A percentile compares a stretch with the other conserved stretches of the same genome.
These are phyloP conservation scores for Linnemannia exigua DNA, from an alignment of 192 early-diverging fungal species.

Conservation along the genomic window DNA sequence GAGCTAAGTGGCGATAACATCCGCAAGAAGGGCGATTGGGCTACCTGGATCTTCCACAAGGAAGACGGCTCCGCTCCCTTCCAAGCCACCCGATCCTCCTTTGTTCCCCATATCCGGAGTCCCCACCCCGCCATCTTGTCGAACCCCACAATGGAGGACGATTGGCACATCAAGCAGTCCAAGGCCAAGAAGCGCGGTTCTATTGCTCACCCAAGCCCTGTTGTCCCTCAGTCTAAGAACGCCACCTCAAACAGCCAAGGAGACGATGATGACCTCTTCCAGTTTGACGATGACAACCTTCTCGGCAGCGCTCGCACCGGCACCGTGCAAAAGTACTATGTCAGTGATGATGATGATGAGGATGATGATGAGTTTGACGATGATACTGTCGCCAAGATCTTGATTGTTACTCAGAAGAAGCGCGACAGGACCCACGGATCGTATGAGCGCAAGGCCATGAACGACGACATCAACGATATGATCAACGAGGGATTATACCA, in stretches of 20 bases:
- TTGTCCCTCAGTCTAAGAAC: conserved; percentile 9
- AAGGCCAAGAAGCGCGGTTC: conserved; percentile 47
- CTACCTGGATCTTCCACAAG: conserved; percentile 87
- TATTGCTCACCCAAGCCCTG: conserved; percentile 20
- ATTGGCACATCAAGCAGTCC: conserved; percentile 49
- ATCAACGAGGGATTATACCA: conserved; percentile 97
- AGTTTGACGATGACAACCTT: conserved; percentile 83
- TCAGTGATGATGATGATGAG: conserved; percentile 76
- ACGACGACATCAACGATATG: conserved; percentile 90
- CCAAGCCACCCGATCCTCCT: conserved; percentile 45
- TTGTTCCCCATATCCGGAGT: conserved; percentile 42
- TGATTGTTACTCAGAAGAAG: conserved; percentile 93
- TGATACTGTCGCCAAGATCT: conserved; percentile 86
- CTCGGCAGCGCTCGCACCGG: conserved; percentile 64
- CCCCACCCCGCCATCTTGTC: conserved; percentile 34
- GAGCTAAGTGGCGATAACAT: conserved; percentile 72
- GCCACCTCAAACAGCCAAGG: conserved; percentile 18
- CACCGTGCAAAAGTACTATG: conserved; percentile 68
- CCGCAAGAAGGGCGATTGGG: conserved; percentile 86
- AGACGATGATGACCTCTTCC: conserved; percentile 83
- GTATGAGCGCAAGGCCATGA: conserved; percentile 82
- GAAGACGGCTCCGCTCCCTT: conserved; percentile 58
- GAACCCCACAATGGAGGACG: conserved; percentile 15
- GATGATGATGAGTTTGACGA: conserved; percentile 92
- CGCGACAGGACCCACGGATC: conserved; percentile 79